phyloP scores from a whole-genome alignment of 345 rosid species.

The Cochlearia excelsa region DNA sequence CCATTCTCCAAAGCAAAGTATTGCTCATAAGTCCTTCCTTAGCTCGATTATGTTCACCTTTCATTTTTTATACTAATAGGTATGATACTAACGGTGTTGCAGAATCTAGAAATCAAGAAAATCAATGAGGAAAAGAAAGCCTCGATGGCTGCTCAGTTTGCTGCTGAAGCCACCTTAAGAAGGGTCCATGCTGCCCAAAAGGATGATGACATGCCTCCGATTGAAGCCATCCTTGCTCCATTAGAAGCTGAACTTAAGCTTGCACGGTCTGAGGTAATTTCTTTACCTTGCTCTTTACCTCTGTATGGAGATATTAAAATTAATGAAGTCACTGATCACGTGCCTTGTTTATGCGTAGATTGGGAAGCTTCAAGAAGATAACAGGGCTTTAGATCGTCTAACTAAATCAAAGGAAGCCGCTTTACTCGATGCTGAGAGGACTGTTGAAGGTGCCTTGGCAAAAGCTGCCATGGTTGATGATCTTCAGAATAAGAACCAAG shows the following conservation, averaged over 20 bases:
- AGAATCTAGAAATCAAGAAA: conserved; percentile 98
- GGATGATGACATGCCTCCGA: conserved; percentile 99
- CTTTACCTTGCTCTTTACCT: neutral
- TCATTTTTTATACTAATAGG: neutral
- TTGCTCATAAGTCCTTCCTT: neutral
- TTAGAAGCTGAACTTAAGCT: conserved; percentile 98
- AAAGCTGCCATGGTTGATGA: conserved; percentile 99
- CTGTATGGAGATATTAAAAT: neutral
- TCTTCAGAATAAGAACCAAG: conserved; percentile 98
- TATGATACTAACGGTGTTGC: conserved; percentile 24
- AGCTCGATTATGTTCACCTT: neutral
- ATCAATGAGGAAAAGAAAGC: conserved; percentile 98
- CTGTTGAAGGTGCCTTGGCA: conserved; percentile 82
- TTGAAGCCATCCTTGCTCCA: conserved; percentile 99
- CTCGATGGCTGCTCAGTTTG: conserved; percentile 99
- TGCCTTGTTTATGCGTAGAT: conserved; percentile 49
- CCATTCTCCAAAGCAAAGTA: conserved; percentile 87
- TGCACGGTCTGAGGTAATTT: conserved; percentile 81
- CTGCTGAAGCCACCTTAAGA: conserved; percentile 98
- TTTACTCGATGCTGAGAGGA: conserved; percentile 92
- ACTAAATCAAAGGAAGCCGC: conserved; percentile 99
- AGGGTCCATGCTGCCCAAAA: conserved; percentile 99
- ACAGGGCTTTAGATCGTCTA: conserved; percentile 96
- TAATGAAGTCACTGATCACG: neutral
- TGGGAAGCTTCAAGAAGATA: conserved; percentile 98